Evolutionary conservation across 2,329 filamentous ascomycete species (phyloP), one percentile per base, ranked within the genome.

Genomic region (Talaromyces amestolkiae): DNA sequence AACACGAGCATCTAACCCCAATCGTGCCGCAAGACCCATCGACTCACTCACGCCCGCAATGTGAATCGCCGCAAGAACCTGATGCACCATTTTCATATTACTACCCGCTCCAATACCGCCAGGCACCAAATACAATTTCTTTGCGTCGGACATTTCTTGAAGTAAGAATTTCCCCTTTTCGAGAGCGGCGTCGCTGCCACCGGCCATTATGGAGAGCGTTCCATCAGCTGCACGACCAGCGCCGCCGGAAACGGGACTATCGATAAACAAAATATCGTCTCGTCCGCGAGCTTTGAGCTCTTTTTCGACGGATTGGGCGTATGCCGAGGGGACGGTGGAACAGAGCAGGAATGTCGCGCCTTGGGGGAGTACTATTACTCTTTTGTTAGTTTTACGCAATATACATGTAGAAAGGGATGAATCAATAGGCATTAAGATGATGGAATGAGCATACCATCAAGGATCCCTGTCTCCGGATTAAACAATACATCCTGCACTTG

Each of bases 151-250:
- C 81, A 93, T 86, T 69, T 85, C 84, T 61, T 86, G 80, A 2
- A 93, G 81, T 1, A 92, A 76, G 58, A 81, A 83, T 24, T 81
- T 82, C 0, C 84, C 88, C 65, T 84, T 84, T 39, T 82, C 79
- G 1, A 92, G 77, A 5, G 86, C 86, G 2, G 80, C 81, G 0
- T 85, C 81, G 0, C 84, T 79, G 0, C 83, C 89, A 1, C 87
- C 87, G 0, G 89, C 89, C 85, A 93, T 91, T 73, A 93, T 92
- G 7, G 89, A 90, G 49, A 93, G 78, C 0, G 89, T 91, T 3
- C 90, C 90, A 58, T 89, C 85, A 0, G 88, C 89, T 1, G 90
- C 90, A 39, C 90, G 83, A 10, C 84, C 81, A 0, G 88, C 86
- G 1, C 90, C 90, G 0, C 90, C 90, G 0, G 89, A 91, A 0